Evolutionary conservation across 83 land plant genomes (phyloP), one percentile per base, ranked within the genome.

Genomic region (Picea abies): DNA sequence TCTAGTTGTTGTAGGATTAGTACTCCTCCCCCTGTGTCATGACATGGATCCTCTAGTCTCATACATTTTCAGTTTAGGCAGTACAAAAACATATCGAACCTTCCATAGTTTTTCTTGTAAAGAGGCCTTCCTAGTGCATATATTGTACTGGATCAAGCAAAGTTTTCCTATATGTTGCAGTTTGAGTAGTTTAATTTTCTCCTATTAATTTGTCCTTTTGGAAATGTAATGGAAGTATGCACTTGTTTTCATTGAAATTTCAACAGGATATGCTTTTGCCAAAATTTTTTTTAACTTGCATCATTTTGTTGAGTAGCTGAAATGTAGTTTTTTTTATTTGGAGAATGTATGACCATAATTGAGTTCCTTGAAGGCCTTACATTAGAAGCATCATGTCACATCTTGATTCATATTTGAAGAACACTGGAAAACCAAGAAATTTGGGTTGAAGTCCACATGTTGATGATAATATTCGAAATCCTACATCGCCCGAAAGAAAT

Each of bases 351-450:
- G 52, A 73, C 58, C 20, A 6, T 73, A 44, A 8, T 73, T 20
- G 58, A 19, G 56, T 44, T 47, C 47, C n/a, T 47, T 44, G 11
- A 26, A 73, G 77, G 77, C 23, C 77, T 73, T 4, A 44, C 44
- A 44, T 44, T 73, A 44, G 56, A 25, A 44, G 77, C 58, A 44
- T 73, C 77, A 20, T 25, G 77, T 73, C 49, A 73, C 56, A 29
- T 0, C 32, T 44, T 14, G 11, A 73, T 20, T 73, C 77, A n/a
- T 47, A 41, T 4, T 44, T 44, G 77, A 73, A 73, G 77, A 3
- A 5, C 25, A 3, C 7, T 49, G 11, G 52, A 7, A 49, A 49
- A 22, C 23, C 25, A 2, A 72, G 52, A 25, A 1, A 2, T 37
- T 66, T 15, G 29, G 69, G 4, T 66, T 16, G 26, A 8, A 66